Evolutionary conservation across 75 land plant genomes (phyloP), one percentile per base, ranked within the genome.

Genomic region (Pinus tabuliformis): DNA sequence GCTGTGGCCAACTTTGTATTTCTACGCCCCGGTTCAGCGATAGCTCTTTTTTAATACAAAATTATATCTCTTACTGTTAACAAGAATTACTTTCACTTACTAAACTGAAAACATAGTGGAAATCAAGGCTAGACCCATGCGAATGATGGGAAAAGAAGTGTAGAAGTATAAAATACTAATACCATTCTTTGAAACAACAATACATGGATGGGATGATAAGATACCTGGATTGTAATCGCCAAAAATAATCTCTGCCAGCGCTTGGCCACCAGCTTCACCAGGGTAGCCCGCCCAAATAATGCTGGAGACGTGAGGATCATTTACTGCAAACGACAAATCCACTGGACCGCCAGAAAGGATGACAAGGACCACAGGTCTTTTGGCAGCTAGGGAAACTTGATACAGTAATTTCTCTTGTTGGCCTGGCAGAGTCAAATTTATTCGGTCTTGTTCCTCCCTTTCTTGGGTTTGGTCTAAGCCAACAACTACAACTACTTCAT

Each of bases 271-370:
- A 77, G 92, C 87, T 87, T 97, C 81, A 18, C 98, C 98, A 11
- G 99, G 99, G 75, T 97, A 95, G 30, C 99, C 99, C 64, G 88
- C 94, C 99, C 99, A 97, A 65, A 97, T 59, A 57, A 97, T 95
- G 76, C 91, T 83, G 20, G 87, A 88, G 9, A 97, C 81, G 4
- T 83, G 82, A 3, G n/a, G 1, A 70, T 89, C 74, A 11, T 77
- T 1, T 78, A 89, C 91, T 28, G 99, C 99, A 76, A 92, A 97
- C 3, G 83, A 45, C 17, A 97, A 58, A 77, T 97, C 99, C 24
- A 97, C 86, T 1, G 99, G 94, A 15, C 99, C 99, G 37, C 92
- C 99, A 57, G 89, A 87, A 11, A 95, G 62, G 56, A 97, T 54
- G 37, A 97, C 95, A 71, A 97, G 81, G 7, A 92, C 78, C 5